Conservation (phyloP, 1,284 basidiomycete species). For the Porodaedalea pini region DNA sequence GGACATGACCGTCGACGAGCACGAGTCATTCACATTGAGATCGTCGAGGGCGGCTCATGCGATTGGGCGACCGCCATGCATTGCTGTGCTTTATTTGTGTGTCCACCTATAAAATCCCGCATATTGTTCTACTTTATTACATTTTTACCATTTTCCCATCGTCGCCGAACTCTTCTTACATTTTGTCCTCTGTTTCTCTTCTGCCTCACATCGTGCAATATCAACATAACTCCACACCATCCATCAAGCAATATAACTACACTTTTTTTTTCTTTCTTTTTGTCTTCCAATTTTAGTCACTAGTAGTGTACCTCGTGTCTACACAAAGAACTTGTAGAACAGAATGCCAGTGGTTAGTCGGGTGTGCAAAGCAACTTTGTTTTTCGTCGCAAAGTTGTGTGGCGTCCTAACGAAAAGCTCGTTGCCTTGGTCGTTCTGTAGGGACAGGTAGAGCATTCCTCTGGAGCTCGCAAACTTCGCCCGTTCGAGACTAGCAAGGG, state of each 20-base stretch:
- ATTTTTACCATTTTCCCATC: not conserved
- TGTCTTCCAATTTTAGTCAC: not conserved
- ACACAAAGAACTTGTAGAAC: slow-evolving; percentile 17
- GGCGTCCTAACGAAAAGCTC: no score
- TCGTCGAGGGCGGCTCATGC: no score
- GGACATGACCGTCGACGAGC: not conserved
- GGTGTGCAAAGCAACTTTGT: no score
- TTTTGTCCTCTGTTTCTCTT: not conserved
- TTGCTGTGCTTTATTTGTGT: not conserved
- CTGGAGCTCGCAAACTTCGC: no score
- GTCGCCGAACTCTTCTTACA: not conserved
- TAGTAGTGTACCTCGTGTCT: slow-evolving; percentile 15
- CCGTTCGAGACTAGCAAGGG: no score
- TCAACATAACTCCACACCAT: not conserved
- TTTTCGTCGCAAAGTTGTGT: no score
- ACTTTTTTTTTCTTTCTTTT: not conserved
- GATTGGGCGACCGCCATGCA: not conserved
- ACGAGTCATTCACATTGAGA: no score
- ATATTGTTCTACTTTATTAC: slow-evolving; percentile 4
- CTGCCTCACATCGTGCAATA: not conserved
- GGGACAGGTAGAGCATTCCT: no score
- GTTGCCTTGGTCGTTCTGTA: no score
- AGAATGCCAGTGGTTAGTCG: not conserved
- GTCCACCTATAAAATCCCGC: not conserved
- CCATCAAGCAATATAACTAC: not conserved